Evolutionary conservation across 495 filamentous ascomycete genomes (phyloP).

Genomic region (Paragyromitra xinjiangensis): DNA sequence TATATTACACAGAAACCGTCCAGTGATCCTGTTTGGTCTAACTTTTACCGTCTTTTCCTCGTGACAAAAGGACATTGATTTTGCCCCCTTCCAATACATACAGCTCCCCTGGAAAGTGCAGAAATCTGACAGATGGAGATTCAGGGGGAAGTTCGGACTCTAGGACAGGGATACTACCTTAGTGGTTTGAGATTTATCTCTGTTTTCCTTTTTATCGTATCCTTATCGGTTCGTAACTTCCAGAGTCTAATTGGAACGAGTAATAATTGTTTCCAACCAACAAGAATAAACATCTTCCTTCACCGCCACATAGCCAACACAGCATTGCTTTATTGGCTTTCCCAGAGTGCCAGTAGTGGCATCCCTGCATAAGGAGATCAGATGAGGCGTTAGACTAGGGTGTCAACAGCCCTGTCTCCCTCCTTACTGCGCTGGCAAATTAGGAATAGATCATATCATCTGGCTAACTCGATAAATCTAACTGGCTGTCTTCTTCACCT

Average conservation of each 20-base stretch:
- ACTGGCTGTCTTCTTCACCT: neutral
- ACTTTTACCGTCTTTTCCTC: neutral
- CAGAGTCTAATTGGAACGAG: neutral
- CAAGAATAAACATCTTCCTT: neutral
- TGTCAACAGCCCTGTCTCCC: neutral
- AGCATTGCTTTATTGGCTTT: slow-evolving; percentile 3
- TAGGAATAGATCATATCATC: neutral
- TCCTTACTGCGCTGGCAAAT: slow-evolving; percentile 24
- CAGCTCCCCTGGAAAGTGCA: neutral
- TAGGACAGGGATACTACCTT: neutral
- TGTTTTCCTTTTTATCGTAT: neutral
- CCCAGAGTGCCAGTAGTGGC: neutral
- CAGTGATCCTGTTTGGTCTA: neutral
- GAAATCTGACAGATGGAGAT: neutral
- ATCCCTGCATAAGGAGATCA: slow-evolving; percentile 18
- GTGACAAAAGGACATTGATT: neutral
- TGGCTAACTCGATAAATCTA: neutral
- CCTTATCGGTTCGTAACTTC: neutral
- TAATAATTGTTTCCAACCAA: neutral
- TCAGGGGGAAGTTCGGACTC: neutral
- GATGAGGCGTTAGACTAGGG: slow-evolving; percentile 16
- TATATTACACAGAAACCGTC: neutral
- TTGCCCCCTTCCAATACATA: neutral
- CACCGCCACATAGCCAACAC: slow-evolving; percentile 8
- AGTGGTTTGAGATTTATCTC: neutral